Base-by-base conservation (phyloP, 139 green algal species). In the Pleodorina starrii region DNA sequence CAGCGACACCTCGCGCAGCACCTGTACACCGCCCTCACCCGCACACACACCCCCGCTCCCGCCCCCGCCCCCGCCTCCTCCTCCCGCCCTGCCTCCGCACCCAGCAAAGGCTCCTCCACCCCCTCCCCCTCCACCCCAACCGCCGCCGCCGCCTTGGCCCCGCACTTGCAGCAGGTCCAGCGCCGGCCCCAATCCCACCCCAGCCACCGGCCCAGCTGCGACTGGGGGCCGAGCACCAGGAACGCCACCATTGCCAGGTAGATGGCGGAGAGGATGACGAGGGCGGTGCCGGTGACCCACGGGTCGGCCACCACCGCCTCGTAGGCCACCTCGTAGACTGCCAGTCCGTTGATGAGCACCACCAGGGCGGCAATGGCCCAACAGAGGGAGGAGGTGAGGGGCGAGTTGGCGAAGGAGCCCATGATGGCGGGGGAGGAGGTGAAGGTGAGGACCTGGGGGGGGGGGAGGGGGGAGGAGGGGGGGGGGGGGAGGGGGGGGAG, bases 381-480 rank as follows among this genome's bases (percentile, higher is more conserved):
- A 1, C 85, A 92, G 5, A 43, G 48, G 2, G 72, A 43, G 1
- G 69, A 46, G 42, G 72, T 90, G 2, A 25, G 21, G 3, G 29
- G 10, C 5, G 42, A 43, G 51, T 94, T 96, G 29, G 77, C 86
- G 59, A 97, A 93, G 35, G 50, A 16, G 50, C 94, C 93, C 94
- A 97, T 96, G n/a, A 97, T 76, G 5, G 69, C 38, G 12, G 59
- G 40, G 12, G 71, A 91, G 19, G 90, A 90, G 23, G 93, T 95
- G 90, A 97, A 93, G 27, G 88, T 92, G 23, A 97, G 89, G 40
- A 95, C 86, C 51, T 94, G 94, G 3, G 91, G 75, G 27, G 11
- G 10, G 38, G 5, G 48, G 35, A 14, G 29, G 76, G 48, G 9
- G 40, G 50, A 38, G 48, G 54, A 48, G 12, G 48, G 6, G n/a